A percentile compares a stretch with the other conserved stretches of the same genome.
These are phyloP conservation scores for Senecio squalidus DNA, from an alignment of 140 eudicot species.

Conservation along the genomic window DNA sequence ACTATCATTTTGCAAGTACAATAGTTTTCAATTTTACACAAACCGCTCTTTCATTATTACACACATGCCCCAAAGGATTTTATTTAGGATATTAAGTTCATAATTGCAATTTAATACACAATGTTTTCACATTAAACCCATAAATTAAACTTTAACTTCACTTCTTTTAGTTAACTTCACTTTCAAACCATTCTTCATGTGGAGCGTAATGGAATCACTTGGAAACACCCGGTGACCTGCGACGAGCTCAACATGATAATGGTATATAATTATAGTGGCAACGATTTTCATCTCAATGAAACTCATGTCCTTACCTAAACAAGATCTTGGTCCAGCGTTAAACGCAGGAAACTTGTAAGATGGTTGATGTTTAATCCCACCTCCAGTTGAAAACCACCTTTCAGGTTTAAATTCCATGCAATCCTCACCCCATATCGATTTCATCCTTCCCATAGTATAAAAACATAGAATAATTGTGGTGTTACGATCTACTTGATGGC, in stretches of 20 bases:
- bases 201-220: slow-evolving; percentile 9
- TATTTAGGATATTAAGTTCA: too few relatives aligned
- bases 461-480: slow-evolving; percentile 7
- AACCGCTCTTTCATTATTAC: too few relatives aligned
- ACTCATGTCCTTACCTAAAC: slow-evolving; percentile 31
- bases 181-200: slow-evolving; percentile 38
- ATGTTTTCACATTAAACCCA: too few relatives aligned
- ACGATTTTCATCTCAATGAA: slow-evolving; percentile 27
- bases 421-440: slow-evolving; percentile 31
- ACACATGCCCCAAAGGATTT: too few relatives aligned
- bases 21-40: too few relatives aligned
- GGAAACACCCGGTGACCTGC: slow-evolving; percentile 27
- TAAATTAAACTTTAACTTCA: too few relatives aligned
- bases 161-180: slow-evolving; percentile 23
- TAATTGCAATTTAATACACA: too few relatives aligned
- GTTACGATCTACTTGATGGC: neutral
- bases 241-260: slow-evolving; percentile 20
- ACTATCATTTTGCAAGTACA: too few relatives aligned
- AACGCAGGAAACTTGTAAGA: slow-evolving; percentile 34
- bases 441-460: slow-evolving; percentile 27
- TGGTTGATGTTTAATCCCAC: slow-evolving; percentile 24
- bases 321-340: slow-evolving; percentile 34
- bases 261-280: slow-evolving; percentile 20
- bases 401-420: slow-evolving; percentile 44
- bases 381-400: slow-evolving; percentile 29